phyloP scores from a whole-genome alignment of 371 early-diverging fungal genomes.

The Circinella minor region DNA sequence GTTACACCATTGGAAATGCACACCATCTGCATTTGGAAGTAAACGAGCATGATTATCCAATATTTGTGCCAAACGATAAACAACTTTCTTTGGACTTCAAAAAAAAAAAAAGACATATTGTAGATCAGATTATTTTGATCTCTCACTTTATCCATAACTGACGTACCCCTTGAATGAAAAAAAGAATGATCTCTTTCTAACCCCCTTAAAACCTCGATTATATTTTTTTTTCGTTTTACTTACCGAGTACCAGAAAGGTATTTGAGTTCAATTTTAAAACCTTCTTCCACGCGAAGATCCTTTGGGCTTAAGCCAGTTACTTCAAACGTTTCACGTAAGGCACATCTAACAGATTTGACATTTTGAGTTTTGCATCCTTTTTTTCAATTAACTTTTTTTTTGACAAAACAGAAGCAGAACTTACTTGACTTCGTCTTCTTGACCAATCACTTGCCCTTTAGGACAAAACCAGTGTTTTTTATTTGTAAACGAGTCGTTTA shows the following conservation, averaged over 20 bases:
- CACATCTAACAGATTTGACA: slow-evolving; percentile 60
- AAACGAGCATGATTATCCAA: slow-evolving; percentile 63
- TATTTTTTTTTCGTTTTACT: not conserved
- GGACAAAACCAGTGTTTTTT: slow-evolving; percentile 88
- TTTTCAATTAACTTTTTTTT: slow-evolving; percentile 2
- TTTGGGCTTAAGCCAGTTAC: slow-evolving; percentile 74
- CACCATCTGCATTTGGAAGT: slow-evolving; percentile 70
- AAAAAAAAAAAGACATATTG: not conserved
- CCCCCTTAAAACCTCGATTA: no score
- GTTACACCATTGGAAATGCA: slow-evolving; percentile 76
- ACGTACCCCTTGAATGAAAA: no score
- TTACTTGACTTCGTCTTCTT: slow-evolving; percentile 85
- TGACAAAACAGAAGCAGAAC: slow-evolving; percentile 19
- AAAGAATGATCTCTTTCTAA: not conserved
- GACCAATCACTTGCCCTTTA: slow-evolving; percentile 79
- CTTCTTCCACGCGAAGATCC: slow-evolving; percentile 74
- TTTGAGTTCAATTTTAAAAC: slow-evolving; percentile 79
- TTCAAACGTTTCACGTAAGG: slow-evolving; percentile 78
- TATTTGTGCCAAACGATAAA: slow-evolving; percentile 77
- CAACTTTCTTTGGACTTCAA: slow-evolving; percentile 77
- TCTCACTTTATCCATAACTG: no score
- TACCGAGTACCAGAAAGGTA: slow-evolving; percentile 81
- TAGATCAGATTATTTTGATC: no score
- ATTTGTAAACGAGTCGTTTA: slow-evolving; percentile 83
- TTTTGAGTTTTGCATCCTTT: not conserved